A percentile compares a stretch with the other conserved stretches of the same genome.
These are phyloP conservation scores for Tetracladium setigerum DNA, from an alignment of 495 filamentous ascomycete genomes.

Conservation along the genomic window DNA sequence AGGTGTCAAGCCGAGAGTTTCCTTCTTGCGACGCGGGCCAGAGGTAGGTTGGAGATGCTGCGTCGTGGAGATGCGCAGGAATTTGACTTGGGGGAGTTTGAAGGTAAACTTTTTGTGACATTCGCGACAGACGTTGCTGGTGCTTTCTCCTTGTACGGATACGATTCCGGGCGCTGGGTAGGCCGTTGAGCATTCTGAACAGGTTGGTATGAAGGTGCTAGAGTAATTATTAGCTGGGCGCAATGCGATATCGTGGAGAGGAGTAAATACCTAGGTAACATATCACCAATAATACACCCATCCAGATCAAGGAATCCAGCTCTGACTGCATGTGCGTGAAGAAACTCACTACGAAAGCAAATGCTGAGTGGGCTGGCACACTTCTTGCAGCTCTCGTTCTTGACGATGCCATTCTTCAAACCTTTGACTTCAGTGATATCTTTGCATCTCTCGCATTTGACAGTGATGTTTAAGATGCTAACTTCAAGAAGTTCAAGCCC, in stretches of 20 bases:
- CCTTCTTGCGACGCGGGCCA: slow-evolving; percentile 51
- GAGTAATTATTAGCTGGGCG: neutral
- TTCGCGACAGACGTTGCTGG: slow-evolving; percentile 69
- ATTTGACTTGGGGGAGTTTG: slow-evolving; percentile 71
- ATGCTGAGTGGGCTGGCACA: slow-evolving; percentile 64
- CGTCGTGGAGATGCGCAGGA: slow-evolving; percentile 60
- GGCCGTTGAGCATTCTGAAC: slow-evolving; percentile 67
- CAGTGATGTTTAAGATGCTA: slow-evolving; percentile 54
- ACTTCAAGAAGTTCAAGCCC: slow-evolving; percentile 77
- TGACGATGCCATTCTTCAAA: slow-evolving; percentile 41
- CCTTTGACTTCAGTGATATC: slow-evolving; percentile 63
- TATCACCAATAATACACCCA: slow-evolving; percentile 69
- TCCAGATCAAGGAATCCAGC: slow-evolving; percentile 80
- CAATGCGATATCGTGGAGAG: neutral
- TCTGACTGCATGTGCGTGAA: slow-evolving; percentile 68
- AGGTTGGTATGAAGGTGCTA: slow-evolving; percentile 78
- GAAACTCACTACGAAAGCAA: slow-evolving; percentile 63
- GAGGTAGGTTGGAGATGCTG: slow-evolving; percentile 26
- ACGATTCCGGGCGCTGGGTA: slow-evolving; percentile 58
- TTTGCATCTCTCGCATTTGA: slow-evolving; percentile 85
- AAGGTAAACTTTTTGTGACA: slow-evolving; percentile 84
- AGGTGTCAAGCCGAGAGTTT: slow-evolving; percentile 69
- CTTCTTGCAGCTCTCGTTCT: slow-evolving; percentile 58
- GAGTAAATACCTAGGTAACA: slow-evolving; percentile 63
- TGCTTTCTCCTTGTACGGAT: slow-evolving; percentile 65